Conservation (phyloP, 495 filamentous ascomycete species). For the Collariella sp. region DNA sequence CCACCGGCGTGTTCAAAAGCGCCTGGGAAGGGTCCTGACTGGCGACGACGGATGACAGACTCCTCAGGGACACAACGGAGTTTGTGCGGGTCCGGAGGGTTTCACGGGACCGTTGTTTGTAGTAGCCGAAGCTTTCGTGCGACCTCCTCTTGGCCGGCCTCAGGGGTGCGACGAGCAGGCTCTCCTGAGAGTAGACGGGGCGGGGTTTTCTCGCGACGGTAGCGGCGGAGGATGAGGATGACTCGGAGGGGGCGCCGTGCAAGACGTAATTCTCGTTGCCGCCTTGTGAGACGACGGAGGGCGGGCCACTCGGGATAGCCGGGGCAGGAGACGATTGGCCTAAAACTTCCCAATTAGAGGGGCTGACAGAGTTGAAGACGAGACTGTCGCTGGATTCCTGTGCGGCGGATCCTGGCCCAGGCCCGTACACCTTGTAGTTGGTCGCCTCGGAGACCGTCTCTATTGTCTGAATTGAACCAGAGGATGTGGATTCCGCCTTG, state of each 20-base stretch:
- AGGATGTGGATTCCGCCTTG: slow-evolving; percentile 40
- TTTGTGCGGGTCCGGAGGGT: slow-evolving; percentile 38
- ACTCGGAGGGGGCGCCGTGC: slow-evolving; percentile 35
- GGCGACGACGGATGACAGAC: slow-evolving; percentile 37
- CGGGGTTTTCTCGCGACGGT: slow-evolving; percentile 22
- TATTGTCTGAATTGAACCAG: slow-evolving; percentile 28
- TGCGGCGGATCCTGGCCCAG: slow-evolving; percentile 22
- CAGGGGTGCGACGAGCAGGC: slow-evolving; percentile 44
- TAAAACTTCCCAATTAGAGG: slow-evolving; percentile 35
- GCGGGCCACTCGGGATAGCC: slow-evolving; percentile 17
- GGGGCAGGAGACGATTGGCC: slow-evolving; percentile 33
- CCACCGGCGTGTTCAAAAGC: slow-evolving; percentile 24
- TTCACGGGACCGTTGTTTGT: slow-evolving; percentile 41
- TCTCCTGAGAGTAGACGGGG: slow-evolving; percentile 47
- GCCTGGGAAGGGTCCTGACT: slow-evolving; percentile 36
- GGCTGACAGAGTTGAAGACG: slow-evolving; percentile 27
- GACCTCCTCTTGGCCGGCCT: slow-evolving; percentile 35
- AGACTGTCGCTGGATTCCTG: slow-evolving; percentile 33
- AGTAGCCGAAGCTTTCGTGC: slow-evolving; percentile 40
- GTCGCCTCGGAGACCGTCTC: slow-evolving; percentile 43
- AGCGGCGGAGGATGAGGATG: slow-evolving; percentile 29
- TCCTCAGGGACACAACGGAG: slow-evolving; percentile 40
- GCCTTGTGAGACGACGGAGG: slow-evolving; percentile 19
- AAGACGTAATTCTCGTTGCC: slow-evolving; percentile 39
- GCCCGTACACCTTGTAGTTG: slow-evolving; percentile 47